phyloP scores from a whole-genome alignment of 495 filamentous ascomycete species.

The Halenospora varia region DNA sequence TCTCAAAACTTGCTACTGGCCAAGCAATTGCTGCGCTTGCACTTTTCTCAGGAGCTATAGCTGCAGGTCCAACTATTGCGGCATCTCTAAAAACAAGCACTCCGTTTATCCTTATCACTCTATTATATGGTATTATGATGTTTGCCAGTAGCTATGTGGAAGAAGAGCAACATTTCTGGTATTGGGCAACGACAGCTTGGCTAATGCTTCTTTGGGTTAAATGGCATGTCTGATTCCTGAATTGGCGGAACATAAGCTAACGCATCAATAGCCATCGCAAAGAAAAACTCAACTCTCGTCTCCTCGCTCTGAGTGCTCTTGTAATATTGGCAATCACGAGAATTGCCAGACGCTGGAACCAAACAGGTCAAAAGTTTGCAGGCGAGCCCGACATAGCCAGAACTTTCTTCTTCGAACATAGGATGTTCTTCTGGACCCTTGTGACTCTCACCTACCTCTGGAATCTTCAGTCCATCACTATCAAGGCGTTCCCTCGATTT shows the following conservation, averaged over 20 bases:
- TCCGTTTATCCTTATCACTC: slow-evolving; percentile 36
- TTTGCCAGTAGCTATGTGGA: slow-evolving; percentile 97
- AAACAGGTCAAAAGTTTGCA: slow-evolving; percentile 92
- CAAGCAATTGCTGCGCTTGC: slow-evolving; percentile 35
- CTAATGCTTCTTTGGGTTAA: slow-evolving; percentile 58
- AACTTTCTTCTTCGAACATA: slow-evolving; percentile 56
- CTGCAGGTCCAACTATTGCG: slow-evolving; percentile 29
- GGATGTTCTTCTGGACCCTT: slow-evolving; percentile 67
- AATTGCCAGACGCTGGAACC: slow-evolving; percentile 79
- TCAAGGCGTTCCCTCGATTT: slow-evolving; percentile 16
- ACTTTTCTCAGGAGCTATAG: slow-evolving; percentile 41
- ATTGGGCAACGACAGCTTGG: slow-evolving; percentile 83
- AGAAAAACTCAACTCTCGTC: background rate
- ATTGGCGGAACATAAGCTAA: slow-evolving; percentile 4
- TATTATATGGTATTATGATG: slow-evolving; percentile 81
- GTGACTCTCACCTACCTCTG: slow-evolving; percentile 63
- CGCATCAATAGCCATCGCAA: slow-evolving; percentile 9
- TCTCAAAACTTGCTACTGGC: slow-evolving; percentile 45
- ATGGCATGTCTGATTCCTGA: slow-evolving; percentile 25
- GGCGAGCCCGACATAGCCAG: slow-evolving; percentile 82
- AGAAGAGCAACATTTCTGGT: slow-evolving; percentile 98
- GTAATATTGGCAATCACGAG: slow-evolving; percentile 49
- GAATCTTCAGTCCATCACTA: slow-evolving; percentile 19
- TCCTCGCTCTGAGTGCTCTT: slow-evolving; percentile 8
- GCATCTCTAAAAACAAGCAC: slow-evolving; percentile 10